Base-by-base conservation (phyloP, 495 filamentous ascomycete species). In the Margaritispora aquatica region DNA sequence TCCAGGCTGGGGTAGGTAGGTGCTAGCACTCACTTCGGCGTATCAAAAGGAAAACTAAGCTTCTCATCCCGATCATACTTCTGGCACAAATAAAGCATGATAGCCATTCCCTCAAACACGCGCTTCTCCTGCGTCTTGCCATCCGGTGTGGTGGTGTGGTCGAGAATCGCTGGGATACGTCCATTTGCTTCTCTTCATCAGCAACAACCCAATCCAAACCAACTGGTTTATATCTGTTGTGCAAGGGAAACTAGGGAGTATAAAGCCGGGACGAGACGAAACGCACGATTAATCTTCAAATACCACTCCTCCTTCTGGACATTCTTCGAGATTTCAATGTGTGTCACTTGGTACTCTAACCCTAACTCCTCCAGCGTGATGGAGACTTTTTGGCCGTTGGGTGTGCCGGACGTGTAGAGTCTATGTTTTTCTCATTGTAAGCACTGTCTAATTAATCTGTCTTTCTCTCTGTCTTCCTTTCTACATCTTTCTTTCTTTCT, bases 361-460 rank as follows among this genome's bases (percentile, higher is more conserved):
- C 83, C 83, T 0, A 95, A 78, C 74, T 96, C 92, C 73, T 96
- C 90, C n/a, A 96, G 75, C 0, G 88, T 80, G 64, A 96, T 95
- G 53, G 88, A 89, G 63, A 92, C 80, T 69, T 95, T 96, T 70
- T 84, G 79, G 57, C 86, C 86, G 65, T 89, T 89, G 17, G 86
- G 86, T 13, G 86, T 89, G 61, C 78, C 75, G 0, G 77, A 72
- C 24, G 78, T 82, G 20, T 63, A 63, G 17, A 63, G 21, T 1
- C 61, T 59, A 26, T 46, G n/a, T n/a, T n/a, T n/a, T n/a, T n/a
- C n/a, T n/a, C n/a, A n/a, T n/a, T n/a, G n/a, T n/a, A n/a, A n/a
- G n/a, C n/a, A n/a, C n/a, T n/a, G n/a, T n/a, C n/a, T n/a, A n/a
- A n/a, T n/a, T n/a, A n/a, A n/a, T n/a, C n/a, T n/a, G n/a, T n/a